A percentile compares a stretch with the other conserved stretches of the same genome.
These are phyloP conservation scores for Strigomonas culicis DNA, from an alignment of 208 protist genomes.

Conservation along the genomic window DNA sequence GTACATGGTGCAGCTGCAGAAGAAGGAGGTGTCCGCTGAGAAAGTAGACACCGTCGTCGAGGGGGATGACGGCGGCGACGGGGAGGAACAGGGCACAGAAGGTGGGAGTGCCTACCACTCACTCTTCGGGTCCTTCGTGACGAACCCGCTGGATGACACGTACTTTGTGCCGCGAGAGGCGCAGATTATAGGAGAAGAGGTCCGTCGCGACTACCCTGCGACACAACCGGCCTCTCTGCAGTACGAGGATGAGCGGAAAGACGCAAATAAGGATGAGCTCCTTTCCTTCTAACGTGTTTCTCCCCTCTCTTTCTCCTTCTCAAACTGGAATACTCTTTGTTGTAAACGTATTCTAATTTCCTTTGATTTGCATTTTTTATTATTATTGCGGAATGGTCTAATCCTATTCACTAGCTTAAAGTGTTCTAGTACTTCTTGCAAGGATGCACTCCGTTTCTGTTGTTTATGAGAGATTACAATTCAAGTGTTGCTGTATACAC, in stretches of 20 bases:
- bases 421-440: neutral
- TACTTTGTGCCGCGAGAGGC: neutral
- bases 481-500: neutral
- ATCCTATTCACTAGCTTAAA: neutral
- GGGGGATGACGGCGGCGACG: no score
- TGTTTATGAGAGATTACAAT: neutral
- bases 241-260: neutral
- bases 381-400: neutral
- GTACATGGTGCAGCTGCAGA: slow-evolving; percentile 11
- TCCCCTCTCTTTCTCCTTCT: neutral
- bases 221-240: neutral
- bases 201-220: no score
- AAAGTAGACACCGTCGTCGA: no score
- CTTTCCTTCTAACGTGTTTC: neutral
- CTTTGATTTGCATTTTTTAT: neutral
- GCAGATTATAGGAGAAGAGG: neutral
- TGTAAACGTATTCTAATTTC: neutral
- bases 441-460: neutral
- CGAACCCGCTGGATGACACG: neutral
- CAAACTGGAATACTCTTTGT: neutral
- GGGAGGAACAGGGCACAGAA: no score
- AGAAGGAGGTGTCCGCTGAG: no score
- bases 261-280: neutral
- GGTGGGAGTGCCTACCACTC: no score
- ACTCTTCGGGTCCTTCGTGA: neutral